These are phyloP conservation scores for Heterobasidion parviporum DNA, from an alignment of 1,284 basidiomycete species.

Conservation along the genomic window DNA sequence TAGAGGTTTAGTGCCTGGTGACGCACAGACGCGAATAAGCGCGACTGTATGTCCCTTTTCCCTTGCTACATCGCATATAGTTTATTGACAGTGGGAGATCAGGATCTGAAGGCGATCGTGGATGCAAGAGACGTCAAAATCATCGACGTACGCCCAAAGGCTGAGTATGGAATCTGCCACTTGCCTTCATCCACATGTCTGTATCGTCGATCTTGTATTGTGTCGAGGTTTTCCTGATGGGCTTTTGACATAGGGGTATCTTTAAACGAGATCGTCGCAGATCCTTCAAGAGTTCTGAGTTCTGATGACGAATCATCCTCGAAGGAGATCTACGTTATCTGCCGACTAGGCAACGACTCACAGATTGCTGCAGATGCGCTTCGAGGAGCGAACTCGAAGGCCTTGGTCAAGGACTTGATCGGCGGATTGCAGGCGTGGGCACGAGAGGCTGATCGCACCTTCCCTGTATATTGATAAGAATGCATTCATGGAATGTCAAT, in stretches of 20 bases:
- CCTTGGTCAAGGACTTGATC: conserved; percentile 60
- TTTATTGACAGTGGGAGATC: neutral
- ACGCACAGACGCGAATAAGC: conserved; percentile 34
- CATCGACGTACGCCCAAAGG: conserved; percentile 77
- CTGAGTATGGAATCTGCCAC: conserved; percentile 85
- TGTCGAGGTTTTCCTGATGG: neutral
- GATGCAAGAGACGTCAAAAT: conserved; percentile 30
- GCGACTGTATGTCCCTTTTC: conserved; percentile 30
- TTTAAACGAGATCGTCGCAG: conserved; percentile 47
- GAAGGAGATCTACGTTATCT: conserved; percentile 51
- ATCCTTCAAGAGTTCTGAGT: conserved; percentile 39
- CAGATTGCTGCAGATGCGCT: conserved; percentile 76
- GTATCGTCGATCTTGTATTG: conserved; percentile 18
- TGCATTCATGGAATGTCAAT: no score
- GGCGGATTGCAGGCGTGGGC: conserved; percentile 80
- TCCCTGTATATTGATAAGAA: conserved; percentile 57
- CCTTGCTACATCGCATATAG: no score
- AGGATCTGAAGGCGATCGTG: conserved; percentile 38
- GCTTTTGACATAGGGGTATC: conserved; percentile 51
- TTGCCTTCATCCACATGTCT: conserved; percentile 71
- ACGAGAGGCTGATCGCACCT: conserved; percentile 56
- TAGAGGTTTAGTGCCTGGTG: conserved; percentile 35
- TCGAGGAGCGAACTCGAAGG: conserved; percentile 18
- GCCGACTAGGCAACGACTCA: conserved; percentile 90
- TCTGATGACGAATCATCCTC: conserved; percentile 12